These are phyloP conservation scores for Blastocystis sp. DNA, from an alignment of 352 stramenopile genomes.

Conservation along the genomic window DNA sequence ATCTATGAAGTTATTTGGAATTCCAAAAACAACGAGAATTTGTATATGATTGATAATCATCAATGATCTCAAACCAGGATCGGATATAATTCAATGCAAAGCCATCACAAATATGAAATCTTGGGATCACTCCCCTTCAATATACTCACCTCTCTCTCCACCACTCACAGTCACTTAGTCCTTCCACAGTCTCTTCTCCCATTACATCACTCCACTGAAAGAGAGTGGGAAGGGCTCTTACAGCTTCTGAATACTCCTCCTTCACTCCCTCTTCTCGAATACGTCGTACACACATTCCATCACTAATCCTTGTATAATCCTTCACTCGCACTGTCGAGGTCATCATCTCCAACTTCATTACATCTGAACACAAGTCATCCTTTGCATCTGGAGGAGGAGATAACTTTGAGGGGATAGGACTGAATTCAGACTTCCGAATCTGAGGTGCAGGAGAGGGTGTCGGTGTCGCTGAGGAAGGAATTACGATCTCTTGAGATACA, in stretches of 20 bases:
- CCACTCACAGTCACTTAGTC: background rate
- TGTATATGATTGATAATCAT: background rate
- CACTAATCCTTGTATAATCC: background rate
- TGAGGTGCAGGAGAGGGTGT: background rate
- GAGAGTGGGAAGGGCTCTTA: background rate
- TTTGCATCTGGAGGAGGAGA: background rate
- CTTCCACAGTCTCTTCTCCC: background rate
- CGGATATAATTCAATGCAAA: conserved; percentile 34
- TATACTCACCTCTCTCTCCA: background rate
- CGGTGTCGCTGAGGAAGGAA: conserved; percentile 19
- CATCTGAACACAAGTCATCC: background rate
- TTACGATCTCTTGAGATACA: conserved; percentile 10
- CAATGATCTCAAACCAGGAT: conserved; percentile 28
- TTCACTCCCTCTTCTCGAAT: background rate
- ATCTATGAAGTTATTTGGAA: background rate
- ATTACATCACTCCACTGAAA: conserved; percentile 13
- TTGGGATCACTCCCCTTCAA: background rate
- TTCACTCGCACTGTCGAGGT: background rate
- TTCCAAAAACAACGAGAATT: background rate
- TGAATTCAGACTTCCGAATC: background rate
- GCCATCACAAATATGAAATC: conserved; percentile 30
- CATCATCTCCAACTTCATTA: background rate
- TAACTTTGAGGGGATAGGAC: background rate
- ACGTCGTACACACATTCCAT: background rate
- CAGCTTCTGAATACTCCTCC: background rate